Percentiles rank a stretch among this genome's conserved stretches.
phyloP scores from a whole-genome alignment of 345 rosid genomes.

The Camelina neglecta region DNA sequence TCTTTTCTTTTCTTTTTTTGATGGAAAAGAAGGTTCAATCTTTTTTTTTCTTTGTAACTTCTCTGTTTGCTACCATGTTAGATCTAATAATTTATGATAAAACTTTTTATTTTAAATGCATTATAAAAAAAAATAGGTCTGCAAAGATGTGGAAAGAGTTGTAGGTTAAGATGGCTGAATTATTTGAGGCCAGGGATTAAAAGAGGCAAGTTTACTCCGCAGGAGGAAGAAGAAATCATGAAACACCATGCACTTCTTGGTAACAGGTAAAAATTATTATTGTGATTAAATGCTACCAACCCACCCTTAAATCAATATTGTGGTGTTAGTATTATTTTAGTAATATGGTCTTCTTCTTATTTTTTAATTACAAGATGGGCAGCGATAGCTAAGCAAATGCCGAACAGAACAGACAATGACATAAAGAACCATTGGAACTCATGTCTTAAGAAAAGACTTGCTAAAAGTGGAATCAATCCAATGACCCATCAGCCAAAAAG shows the following conservation, averaged over 20 bases:
- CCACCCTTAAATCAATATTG: neutral
- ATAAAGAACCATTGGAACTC: constrained; percentile 50
- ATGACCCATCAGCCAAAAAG: constrained; percentile 36
- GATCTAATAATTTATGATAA: neutral
- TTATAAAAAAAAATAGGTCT: constrained; percentile 22
- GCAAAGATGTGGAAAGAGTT: constrained; percentile 46
- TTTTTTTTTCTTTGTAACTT: neutral
- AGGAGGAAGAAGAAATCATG: constrained; percentile 42
- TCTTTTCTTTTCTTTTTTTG: neutral
- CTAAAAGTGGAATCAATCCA: constrained; percentile 41
- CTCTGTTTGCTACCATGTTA: constrained; percentile 24
- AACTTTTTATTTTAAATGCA: neutral
- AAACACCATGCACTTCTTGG: constrained; percentile 37
- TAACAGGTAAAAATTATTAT: constrained; percentile 34
- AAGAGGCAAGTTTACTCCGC: constrained; percentile 39
- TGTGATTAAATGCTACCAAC: neutral
- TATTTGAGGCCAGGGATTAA: constrained; percentile 45
- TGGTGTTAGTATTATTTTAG: neutral
- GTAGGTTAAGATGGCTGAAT: constrained; percentile 46
- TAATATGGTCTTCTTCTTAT: neutral
- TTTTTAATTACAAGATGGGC: constrained; percentile 39
- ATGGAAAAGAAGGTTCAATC: neutral
- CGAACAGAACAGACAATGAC: constrained; percentile 47
- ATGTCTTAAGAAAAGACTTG: constrained; percentile 42
- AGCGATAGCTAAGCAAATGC: constrained; percentile 42